These are phyloP conservation scores for Rhodotorula graminis DNA, from an alignment of 768 basidiomycete species.

Conservation along the genomic window DNA sequence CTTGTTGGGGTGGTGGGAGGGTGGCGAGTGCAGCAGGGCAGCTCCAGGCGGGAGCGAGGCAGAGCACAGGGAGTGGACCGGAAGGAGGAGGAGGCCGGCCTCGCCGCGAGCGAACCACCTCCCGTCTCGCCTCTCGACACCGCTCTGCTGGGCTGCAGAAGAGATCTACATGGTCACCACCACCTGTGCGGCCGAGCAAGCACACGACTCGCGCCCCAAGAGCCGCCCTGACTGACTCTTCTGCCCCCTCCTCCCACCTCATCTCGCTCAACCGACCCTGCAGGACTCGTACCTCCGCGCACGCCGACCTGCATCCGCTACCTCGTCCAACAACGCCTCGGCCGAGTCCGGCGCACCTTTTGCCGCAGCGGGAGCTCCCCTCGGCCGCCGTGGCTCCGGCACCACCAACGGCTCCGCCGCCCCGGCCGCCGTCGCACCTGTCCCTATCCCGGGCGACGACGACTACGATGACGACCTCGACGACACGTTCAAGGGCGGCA, in stretches of 20 bases:
- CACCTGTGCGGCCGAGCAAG: no score
- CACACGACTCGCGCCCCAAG: background rate
- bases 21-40: background rate
- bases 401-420: background rate
- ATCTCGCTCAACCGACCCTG: background rate
- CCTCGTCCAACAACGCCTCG: background rate
- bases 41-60: no score
- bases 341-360: background rate
- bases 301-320: background rate
- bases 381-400: background rate
- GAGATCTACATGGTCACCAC: no score
- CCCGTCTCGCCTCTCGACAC: no score
- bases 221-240: background rate
- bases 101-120: no score
- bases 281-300: slow-evolving; percentile 24
- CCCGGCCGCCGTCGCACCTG: background rate
- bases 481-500: slow-evolving; percentile 14
- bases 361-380: background rate
- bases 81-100: no score
- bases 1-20: background rate
- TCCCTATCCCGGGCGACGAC: background rate
- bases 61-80: background rate
- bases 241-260: background rate
- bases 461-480: slow-evolving; percentile 11
- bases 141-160: no score